Conservation (phyloP, 169 alveolate species). For the Pseudocohnilembus persalinus region DNA sequence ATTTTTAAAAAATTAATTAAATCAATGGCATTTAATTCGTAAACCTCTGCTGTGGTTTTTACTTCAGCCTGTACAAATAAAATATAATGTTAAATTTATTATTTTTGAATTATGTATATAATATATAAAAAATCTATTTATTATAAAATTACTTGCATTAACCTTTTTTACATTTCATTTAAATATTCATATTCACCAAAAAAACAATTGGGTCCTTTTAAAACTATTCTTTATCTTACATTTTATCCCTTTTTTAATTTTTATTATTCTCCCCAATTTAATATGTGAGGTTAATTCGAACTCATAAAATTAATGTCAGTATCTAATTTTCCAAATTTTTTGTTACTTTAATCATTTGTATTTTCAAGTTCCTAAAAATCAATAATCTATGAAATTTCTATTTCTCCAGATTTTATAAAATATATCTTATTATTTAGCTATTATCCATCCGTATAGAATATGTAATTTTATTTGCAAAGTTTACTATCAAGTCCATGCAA, state of each 20-base stretch:
- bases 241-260: background rate
- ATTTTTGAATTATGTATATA: background rate
- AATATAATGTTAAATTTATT: too few relatives aligned
- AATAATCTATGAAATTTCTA: background rate
- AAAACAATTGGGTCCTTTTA: background rate
- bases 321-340: too few relatives aligned
- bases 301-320: too few relatives aligned
- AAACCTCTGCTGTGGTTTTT: background rate
- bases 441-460: constrained; percentile 4
- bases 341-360: too few relatives aligned
- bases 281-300: too few relatives aligned
- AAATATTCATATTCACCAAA: background rate
- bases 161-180: background rate
- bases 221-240: background rate
- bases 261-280: too few relatives aligned
- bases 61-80: background rate
- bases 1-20: too few relatives aligned
- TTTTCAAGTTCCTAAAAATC: too few relatives aligned
- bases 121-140: too few relatives aligned
- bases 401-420: background rate
- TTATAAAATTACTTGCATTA: background rate
- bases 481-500: background rate
- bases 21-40: background rate
- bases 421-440: background rate
- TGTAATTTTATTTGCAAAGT: background rate